Percentiles rank a stretch among this genome's conserved stretches.
Conservation (phyloP, 2,329 filamentous ascomycete species). For the Hawksworthiomyces lignivorus region DNA sequence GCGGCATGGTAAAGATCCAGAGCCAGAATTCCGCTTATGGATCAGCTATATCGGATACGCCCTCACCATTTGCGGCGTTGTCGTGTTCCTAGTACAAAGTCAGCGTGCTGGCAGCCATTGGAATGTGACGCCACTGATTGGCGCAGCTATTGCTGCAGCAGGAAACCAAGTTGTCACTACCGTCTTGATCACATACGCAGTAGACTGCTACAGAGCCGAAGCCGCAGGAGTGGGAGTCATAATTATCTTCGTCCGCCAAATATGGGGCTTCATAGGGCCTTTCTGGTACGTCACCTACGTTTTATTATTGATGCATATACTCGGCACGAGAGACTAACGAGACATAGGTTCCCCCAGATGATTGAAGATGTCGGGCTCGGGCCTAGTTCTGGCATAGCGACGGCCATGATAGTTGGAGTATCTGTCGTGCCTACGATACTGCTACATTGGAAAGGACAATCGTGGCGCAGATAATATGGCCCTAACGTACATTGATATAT, state of each 20-base stretch:
- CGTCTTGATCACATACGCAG: slow-evolving; percentile 50
- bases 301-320: no score
- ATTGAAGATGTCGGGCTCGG: no score
- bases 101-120: slow-evolving; percentile 23
- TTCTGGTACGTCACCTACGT: no score
- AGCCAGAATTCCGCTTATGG: slow-evolving; percentile 50
- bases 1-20: slow-evolving; percentile 23
- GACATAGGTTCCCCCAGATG: no score
- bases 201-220: slow-evolving; percentile 48
- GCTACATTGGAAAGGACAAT: no score
- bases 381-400: no score
- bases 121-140: slow-evolving; percentile 50
- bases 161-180: slow-evolving; percentile 57
- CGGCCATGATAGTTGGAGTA: no score
- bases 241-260: slow-evolving; percentile 47
- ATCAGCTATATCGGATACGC: slow-evolving; percentile 45
- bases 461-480: no score
- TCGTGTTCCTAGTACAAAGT: slow-evolving; percentile 44
- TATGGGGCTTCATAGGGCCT: slow-evolving; percentile 42
- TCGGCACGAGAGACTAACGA: no score
- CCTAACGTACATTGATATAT: no score
- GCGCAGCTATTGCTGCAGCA: slow-evolving; percentile 41
- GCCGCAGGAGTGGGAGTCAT: slow-evolving; percentile 50
- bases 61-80: slow-evolving; percentile 41
- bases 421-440: no score